A percentile compares a stretch with the other conserved stretches of the same genome.
These are phyloP conservation scores for Casuarina glauca DNA, from an alignment of 306 rosid genomes.

Conservation along the genomic window DNA sequence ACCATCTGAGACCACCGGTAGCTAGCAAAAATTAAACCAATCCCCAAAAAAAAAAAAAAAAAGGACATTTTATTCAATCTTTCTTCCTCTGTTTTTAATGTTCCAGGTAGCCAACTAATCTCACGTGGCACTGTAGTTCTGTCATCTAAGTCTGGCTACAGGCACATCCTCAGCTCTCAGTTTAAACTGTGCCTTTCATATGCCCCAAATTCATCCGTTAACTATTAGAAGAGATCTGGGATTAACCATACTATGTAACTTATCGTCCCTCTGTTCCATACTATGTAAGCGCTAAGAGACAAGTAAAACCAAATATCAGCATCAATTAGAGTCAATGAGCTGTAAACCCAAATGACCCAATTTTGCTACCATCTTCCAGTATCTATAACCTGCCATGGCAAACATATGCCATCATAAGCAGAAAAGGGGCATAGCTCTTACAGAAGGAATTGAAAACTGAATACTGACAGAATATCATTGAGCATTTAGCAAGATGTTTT, in stretches of 20 bases:
- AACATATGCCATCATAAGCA: neutral
- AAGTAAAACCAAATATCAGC: neutral
- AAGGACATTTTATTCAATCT: conserved; percentile 24
- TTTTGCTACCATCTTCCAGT: neutral
- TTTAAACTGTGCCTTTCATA: conserved; percentile 16
- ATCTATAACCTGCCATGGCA: neutral
- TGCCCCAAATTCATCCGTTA: conserved; percentile 11
- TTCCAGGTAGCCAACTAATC: neutral
- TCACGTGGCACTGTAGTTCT: neutral
- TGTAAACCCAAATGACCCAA: neutral
- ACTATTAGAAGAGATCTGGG: conserved; percentile 11
- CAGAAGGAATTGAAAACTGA: neutral
- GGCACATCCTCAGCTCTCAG: neutral
- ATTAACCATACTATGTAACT: neutral
- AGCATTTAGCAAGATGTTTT: conserved; percentile 34
- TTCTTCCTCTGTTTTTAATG: conserved; percentile 9
- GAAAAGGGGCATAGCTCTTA: neutral
- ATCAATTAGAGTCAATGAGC: conserved; percentile 1
- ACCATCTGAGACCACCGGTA: neutral
- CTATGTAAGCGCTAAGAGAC: neutral
- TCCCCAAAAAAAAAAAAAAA: neutral
- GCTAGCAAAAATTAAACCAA: conserved; percentile 19
- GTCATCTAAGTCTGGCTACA: conserved; percentile 12
- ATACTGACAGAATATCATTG: neutral
- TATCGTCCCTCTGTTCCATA: neutral